Conservation (phyloP, 495 filamentous ascomycete genomes). For the Xylaria flabelliformis region DNA sequence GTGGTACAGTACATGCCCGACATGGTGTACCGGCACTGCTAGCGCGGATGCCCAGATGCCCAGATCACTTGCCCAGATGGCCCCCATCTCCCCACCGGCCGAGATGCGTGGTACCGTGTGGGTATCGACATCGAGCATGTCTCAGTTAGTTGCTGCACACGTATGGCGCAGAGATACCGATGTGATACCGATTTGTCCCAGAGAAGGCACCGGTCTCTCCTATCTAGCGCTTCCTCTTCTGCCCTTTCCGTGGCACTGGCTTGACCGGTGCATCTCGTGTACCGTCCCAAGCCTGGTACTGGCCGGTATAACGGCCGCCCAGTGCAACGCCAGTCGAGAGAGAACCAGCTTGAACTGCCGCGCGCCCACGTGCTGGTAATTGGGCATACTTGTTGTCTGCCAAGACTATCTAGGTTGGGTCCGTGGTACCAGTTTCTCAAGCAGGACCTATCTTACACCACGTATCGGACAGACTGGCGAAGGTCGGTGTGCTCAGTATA, state of each 20-base stretch:
- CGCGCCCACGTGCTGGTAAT: slow-evolving; percentile 17
- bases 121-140: background rate
- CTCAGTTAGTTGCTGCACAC: background rate
- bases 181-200: too few relatives aligned
- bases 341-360: slow-evolving; percentile 15
- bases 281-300: slow-evolving; percentile 12
- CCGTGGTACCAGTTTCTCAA: slow-evolving; percentile 1
- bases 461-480: background rate
- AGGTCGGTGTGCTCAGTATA: slow-evolving; percentile 11
- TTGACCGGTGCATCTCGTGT: slow-evolving; percentile 21
- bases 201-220: background rate
- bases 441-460: background rate
- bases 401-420: slow-evolving; percentile 18
- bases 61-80: background rate
- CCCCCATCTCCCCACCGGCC: slow-evolving; percentile 14
- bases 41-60: slow-evolving; percentile 6
- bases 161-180: background rate
- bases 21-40: slow-evolving; percentile 7
- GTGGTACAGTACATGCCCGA: background rate
- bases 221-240: slow-evolving; percentile 1
- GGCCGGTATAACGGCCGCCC: slow-evolving; percentile 14
- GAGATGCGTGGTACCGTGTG: slow-evolving; percentile 6
- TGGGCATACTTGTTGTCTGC: slow-evolving; percentile 1
- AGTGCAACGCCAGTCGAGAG: slow-evolving; percentile 9
- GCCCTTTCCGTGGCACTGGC: slow-evolving; percentile 19